Evolutionary conservation across 169 alveolate genomes (phyloP).

Genomic region (Perkinsus chesapeaki): DNA sequence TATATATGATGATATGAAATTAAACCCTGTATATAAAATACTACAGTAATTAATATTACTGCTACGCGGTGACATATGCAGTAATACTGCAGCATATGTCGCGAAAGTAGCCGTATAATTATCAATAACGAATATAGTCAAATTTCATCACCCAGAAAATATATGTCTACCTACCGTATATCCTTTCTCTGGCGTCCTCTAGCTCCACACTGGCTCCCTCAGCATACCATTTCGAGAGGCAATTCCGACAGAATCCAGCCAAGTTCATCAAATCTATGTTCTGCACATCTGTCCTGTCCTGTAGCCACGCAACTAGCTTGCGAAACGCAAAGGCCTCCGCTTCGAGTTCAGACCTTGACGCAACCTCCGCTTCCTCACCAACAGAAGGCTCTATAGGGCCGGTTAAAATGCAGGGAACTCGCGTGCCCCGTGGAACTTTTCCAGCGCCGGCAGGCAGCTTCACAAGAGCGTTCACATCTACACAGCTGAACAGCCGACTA

Average conservation of each 20-base stretch:
- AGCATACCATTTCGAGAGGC: neutral
- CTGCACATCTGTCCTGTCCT: neutral
- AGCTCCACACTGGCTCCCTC: neutral
- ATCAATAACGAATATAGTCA: neutral
- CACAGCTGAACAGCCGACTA: slow-evolving; percentile 37
- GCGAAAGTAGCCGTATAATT: neutral
- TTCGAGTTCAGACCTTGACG: neutral
- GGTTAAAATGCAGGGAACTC: neutral
- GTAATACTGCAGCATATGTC: too few species aligned
- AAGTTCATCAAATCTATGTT: neutral
- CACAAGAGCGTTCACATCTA: slow-evolving; percentile 31
- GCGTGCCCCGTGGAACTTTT: neutral
- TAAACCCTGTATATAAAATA: too few species aligned
- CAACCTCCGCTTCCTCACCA: neutral
- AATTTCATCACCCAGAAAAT: neutral
- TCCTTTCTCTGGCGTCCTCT: neutral
- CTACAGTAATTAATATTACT: too few species aligned
- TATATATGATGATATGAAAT: too few species aligned
- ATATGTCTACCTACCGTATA: neutral
- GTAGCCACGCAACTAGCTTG: neutral
- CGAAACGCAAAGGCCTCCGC: neutral
- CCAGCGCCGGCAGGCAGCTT: slow-evolving; percentile 27
- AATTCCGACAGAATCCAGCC: neutral
- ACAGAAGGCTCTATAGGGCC: neutral
- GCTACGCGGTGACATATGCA: too few species aligned